phyloP scores from a whole-genome alignment of 768 basidiomycete species.

The Pisolithus microcarpus region DNA sequence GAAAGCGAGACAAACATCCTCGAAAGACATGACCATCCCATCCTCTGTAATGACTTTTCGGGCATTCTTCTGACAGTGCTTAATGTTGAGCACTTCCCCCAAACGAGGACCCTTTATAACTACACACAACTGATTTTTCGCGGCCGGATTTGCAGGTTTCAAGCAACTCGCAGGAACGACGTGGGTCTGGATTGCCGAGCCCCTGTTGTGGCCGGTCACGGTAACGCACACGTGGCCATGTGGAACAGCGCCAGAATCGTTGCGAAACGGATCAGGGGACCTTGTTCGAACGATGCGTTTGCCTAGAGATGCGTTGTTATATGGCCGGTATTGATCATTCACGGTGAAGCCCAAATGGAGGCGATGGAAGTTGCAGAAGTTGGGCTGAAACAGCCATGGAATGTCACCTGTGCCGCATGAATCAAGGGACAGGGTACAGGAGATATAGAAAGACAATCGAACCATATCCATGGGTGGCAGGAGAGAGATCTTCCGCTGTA shows the following conservation, averaged over 20 bases:
- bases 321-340: too few relatives aligned
- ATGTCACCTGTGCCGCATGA: too few relatives aligned
- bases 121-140: neutral
- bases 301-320: neutral
- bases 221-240: neutral
- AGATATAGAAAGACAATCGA: too few relatives aligned
- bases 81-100: too few relatives aligned
- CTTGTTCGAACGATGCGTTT: neutral
- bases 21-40: too few relatives aligned
- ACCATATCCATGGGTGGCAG: too few relatives aligned
- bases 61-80: too few relatives aligned
- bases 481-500: too few relatives aligned
- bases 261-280: neutral
- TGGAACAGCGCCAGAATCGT: neutral
- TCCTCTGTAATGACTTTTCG: too few relatives aligned
- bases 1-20: too few relatives aligned
- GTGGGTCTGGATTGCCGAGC: neutral
- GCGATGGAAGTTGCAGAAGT: neutral
- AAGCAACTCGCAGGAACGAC: neutral
- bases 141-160: neutral
- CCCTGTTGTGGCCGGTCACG: neutral
- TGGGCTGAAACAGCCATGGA: neutral
- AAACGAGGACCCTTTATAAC: neutral
- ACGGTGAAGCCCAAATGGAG: neutral
- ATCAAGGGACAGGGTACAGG: too few relatives aligned